Evolutionary conservation across 768 basidiomycete species (phyloP).

Genomic region (Xerocomellus intermedius): DNA sequence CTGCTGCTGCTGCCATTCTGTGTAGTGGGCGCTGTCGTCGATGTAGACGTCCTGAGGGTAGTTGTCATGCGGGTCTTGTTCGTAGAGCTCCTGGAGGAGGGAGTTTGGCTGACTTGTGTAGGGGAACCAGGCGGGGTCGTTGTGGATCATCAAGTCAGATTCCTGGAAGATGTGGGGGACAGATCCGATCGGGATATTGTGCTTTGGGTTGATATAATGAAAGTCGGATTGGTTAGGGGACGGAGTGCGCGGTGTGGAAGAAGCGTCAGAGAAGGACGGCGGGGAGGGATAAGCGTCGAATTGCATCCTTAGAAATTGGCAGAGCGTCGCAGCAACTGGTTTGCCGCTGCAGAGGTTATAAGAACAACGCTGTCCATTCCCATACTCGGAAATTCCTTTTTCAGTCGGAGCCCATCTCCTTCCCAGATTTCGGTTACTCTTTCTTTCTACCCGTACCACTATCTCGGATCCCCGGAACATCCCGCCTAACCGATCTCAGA

Average conservation of each 20-base stretch:
- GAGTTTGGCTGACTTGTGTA: slow-evolving; percentile 43
- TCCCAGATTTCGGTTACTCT: slow-evolving; percentile 41
- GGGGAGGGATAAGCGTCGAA: slow-evolving; percentile 59
- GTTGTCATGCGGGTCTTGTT: slow-evolving; percentile 48
- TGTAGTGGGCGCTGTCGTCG: slow-evolving; percentile 35
- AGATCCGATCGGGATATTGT: slow-evolving; percentile 39
- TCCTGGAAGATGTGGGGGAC: slow-evolving; percentile 52
- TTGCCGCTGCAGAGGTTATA: slow-evolving; percentile 29
- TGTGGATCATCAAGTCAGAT: slow-evolving; percentile 36
- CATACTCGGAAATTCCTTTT: slow-evolving; percentile 25
- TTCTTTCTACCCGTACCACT: slow-evolving; percentile 35
- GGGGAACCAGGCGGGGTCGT: slow-evolving; percentile 38
- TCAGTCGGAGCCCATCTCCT: slow-evolving; percentile 23
- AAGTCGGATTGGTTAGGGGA: slow-evolving; percentile 53
- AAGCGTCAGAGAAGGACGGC: slow-evolving; percentile 60
- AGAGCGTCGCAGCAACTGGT: slow-evolving; percentile 24
- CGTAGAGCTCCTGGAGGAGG: slow-evolving; percentile 72
- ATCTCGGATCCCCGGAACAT: slow-evolving; percentile 34
- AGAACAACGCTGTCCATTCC: slow-evolving; percentile 32
- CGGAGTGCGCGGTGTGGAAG: slow-evolving; percentile 68
- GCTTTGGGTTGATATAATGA: slow-evolving; percentile 38
- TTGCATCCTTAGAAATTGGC: slow-evolving; percentile 37
- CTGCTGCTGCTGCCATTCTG: slow-evolving; percentile 37
- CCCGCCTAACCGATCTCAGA: slow-evolving; percentile 33
- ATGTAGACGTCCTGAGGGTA: slow-evolving; percentile 36